phyloP scores from a whole-genome alignment of 495 filamentous ascomycete species.

The Aspergillus campestris region DNA sequence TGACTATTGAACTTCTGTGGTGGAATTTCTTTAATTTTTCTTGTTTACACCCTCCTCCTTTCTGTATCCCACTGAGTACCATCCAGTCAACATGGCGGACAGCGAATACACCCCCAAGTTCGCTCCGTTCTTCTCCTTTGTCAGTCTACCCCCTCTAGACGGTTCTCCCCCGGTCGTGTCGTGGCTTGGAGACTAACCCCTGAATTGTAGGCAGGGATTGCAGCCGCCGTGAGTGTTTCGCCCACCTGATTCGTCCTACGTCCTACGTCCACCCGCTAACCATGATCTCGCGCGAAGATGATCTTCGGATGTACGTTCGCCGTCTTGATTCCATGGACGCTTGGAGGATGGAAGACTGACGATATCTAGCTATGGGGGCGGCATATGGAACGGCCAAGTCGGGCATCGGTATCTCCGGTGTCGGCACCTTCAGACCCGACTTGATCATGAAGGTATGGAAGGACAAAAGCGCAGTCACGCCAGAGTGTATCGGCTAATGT shows the following conservation, averaged over 20 bases:
- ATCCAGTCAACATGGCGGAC: slow-evolving; percentile 49
- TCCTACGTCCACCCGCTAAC: slow-evolving; percentile 15
- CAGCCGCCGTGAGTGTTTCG: slow-evolving; percentile 73
- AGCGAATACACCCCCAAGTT: slow-evolving; percentile 74
- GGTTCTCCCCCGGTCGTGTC: slow-evolving; percentile 7
- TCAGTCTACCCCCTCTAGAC: too few relatives aligned
- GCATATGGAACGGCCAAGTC: slow-evolving; percentile 97
- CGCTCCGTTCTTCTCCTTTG: slow-evolving; percentile 96
- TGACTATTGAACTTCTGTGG: too few relatives aligned
- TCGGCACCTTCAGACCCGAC: slow-evolving; percentile 85
- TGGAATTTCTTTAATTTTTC: neutral
- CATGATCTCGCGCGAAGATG: slow-evolving; percentile 41
- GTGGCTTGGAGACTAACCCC: slow-evolving; percentile 28
- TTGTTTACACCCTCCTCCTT: neutral
- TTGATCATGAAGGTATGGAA: slow-evolving; percentile 89
- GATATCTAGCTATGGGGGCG: slow-evolving; percentile 65
- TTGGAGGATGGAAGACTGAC: slow-evolving; percentile 17
- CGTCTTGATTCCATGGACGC: slow-evolving; percentile 8
- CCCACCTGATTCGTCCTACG: neutral
- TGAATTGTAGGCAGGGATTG: slow-evolving; percentile 64
- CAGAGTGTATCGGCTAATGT: slow-evolving; percentile 14
- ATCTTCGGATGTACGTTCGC: slow-evolving; percentile 75
- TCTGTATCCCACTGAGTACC: neutral
- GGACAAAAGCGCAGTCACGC: neutral
- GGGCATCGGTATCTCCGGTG: slow-evolving; percentile 91